Percentiles rank a stretch among this genome's conserved stretches.
These are phyloP conservation scores for Debaryomyces singareniensis DNA, from an alignment of 1,139 yeast genomes.

Conservation along the genomic window DNA sequence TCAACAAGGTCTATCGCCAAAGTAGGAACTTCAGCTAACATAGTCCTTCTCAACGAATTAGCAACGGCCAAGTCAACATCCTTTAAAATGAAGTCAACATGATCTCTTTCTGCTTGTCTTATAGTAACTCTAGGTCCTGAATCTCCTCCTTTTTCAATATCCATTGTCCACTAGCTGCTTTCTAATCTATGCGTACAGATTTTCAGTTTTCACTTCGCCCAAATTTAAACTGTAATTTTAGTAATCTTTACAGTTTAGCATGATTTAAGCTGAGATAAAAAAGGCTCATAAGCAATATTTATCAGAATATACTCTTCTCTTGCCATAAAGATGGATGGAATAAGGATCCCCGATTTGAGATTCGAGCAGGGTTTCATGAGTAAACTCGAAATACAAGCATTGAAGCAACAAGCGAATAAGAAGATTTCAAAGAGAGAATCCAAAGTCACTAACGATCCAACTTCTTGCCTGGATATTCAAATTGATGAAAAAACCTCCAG, in stretches of 20 bases:
- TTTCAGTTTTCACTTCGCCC: too few species aligned
- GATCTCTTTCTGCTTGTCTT: constrained; percentile 77
- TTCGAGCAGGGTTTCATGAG: constrained; percentile 56
- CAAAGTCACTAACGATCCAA: constrained; percentile 21
- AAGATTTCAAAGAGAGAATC: too few species aligned
- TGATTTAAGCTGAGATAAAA: background rate
- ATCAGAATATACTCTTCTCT: too few species aligned
- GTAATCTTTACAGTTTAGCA: constrained; percentile 2
- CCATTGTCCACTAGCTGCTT: constrained; percentile 18
- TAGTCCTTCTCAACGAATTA: constrained; percentile 83
- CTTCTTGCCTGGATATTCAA: constrained; percentile 15
- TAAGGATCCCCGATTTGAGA: constrained; percentile 57
- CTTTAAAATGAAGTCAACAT: constrained; percentile 82
- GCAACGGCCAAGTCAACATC: constrained; percentile 90
- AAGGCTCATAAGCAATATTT: background rate
- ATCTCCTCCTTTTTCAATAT: constrained; percentile 29
- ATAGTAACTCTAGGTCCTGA: constrained; percentile 76
- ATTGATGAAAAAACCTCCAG: constrained; percentile 19
- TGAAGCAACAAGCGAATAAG: too few species aligned
- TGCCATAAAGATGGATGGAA: constrained; percentile 9
- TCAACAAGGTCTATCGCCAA: constrained; percentile 94
- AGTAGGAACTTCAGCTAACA: constrained; percentile 96
- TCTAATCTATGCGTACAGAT: too few species aligned
- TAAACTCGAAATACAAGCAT: constrained; percentile 37
- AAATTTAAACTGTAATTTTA: background rate